phyloP scores from a whole-genome alignment of 768 basidiomycete genomes.

The Cystobasidium ongulense region DNA sequence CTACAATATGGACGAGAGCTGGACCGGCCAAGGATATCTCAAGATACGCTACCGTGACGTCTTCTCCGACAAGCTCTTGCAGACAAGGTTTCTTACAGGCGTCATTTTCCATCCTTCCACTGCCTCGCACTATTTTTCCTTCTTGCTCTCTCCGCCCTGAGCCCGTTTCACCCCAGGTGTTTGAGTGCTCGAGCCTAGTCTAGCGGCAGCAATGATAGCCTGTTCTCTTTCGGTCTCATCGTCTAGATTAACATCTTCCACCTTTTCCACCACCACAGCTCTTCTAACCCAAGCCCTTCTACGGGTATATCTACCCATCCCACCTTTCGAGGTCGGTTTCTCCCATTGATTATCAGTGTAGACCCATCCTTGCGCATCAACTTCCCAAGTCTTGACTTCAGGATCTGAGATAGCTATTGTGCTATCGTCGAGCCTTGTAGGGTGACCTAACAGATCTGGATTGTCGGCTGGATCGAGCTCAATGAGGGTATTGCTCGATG shows the following conservation, averaged over 20 bases:
- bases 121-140: background rate
- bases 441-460: slow-evolving; percentile 16
- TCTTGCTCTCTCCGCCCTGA: background rate
- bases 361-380: slow-evolving; percentile 22
- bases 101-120: too few relatives aligned
- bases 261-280: slow-evolving; percentile 39
- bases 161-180: background rate
- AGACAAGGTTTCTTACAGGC: too few relatives aligned
- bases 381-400: background rate
- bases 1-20: too few relatives aligned
- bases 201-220: background rate
- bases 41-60: too few relatives aligned
- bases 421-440: background rate
- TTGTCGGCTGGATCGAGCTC: background rate
- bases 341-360: slow-evolving; percentile 40
- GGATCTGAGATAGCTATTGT: background rate
- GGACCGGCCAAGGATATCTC: too few relatives aligned
- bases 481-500: background rate
- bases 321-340: slow-evolving; percentile 46
- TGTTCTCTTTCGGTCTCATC: background rate
- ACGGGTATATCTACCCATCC: slow-evolving; percentile 45
- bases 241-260: background rate
- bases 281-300: slow-evolving; percentile 39
- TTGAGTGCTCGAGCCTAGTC: background rate
- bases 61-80: too few relatives aligned